These are phyloP conservation scores for Plasmodium gallinaceum DNA, from an alignment of 169 alveolate genomes.

Conservation along the genomic window DNA sequence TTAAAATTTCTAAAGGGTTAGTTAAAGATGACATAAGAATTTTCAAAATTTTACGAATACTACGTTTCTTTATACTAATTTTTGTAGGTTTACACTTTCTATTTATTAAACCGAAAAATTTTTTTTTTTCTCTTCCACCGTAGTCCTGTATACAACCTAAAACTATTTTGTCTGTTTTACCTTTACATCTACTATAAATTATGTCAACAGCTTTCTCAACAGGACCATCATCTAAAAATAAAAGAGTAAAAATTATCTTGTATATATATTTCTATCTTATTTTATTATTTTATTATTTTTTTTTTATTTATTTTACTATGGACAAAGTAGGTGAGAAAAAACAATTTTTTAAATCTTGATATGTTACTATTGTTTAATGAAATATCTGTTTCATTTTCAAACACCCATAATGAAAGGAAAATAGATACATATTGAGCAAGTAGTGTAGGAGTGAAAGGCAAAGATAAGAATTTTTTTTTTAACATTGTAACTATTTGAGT, in stretches of 20 bases:
- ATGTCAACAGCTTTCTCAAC: slow-evolving; percentile 65
- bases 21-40: slow-evolving; percentile 78
- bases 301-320: slow-evolving; percentile 27
- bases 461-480: slow-evolving; percentile 41
- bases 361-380: slow-evolving; percentile 25
- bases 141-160: slow-evolving; percentile 61
- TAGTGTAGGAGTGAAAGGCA: slow-evolving; percentile 37
- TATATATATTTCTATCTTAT: not conserved
- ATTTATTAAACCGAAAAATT: slow-evolving; percentile 12
- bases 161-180: slow-evolving; percentile 33
- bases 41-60: slow-evolving; percentile 74
- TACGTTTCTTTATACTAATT: slow-evolving; percentile 33
- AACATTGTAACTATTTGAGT: slow-evolving; percentile 28
- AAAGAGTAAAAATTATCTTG: not conserved
- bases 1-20: slow-evolving; percentile 82
- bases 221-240: slow-evolving; percentile 24
- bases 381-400: slow-evolving; percentile 29
- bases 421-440: slow-evolving; percentile 53
- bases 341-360: slow-evolving; percentile 37
- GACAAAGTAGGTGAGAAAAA: slow-evolving; percentile 40
- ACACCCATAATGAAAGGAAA: slow-evolving; percentile 60
- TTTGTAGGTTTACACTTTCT: slow-evolving; percentile 77
- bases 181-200: slow-evolving; percentile 18
- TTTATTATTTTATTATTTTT: not conserved
- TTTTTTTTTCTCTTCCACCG: slow-evolving; percentile 36